Percentiles rank a stretch among this genome's conserved stretches.
phyloP scores from a whole-genome alignment of 129 eudicot genomes.

The Smallanthus sonchifolius region DNA sequence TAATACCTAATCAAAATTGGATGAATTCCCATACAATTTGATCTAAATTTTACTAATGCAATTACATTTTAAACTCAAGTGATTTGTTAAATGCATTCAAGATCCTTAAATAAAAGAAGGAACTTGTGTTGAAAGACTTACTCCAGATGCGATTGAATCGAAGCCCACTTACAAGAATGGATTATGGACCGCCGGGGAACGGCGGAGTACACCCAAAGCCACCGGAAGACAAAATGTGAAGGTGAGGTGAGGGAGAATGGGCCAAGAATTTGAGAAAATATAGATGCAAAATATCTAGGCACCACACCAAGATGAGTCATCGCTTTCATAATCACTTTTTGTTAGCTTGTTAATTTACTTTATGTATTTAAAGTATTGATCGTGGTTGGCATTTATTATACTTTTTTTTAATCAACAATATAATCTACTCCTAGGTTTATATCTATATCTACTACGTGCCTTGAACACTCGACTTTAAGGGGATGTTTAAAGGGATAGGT shows the following conservation, averaged over 20 bases:
- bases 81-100: slow-evolving; percentile 13
- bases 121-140: slow-evolving; percentile 8
- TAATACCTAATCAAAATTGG: background rate
- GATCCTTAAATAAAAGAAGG: slow-evolving; percentile 1
- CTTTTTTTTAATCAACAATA: background rate
- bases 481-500: no score
- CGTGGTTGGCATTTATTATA: background rate
- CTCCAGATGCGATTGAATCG: slow-evolving; percentile 23
- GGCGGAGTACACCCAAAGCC: slow-evolving; percentile 33
- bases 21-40: background rate
- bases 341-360: background rate
- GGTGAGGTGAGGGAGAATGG: slow-evolving; percentile 13
- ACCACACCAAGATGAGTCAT: background rate
- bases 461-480: no score
- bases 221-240: slow-evolving; percentile 35
- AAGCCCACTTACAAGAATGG: slow-evolving; percentile 13
- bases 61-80: slow-evolving; percentile 9
- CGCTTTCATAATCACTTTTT: background rate
- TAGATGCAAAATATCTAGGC: background rate
- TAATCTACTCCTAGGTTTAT: no score
- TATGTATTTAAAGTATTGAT: background rate
- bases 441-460: no score
- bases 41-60: background rate
- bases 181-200: slow-evolving; percentile 3
- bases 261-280: slow-evolving; percentile 18